These are phyloP conservation scores for Pseudocercospora fuligena DNA, from an alignment of 2,329 filamentous ascomycete species.

Conservation along the genomic window DNA sequence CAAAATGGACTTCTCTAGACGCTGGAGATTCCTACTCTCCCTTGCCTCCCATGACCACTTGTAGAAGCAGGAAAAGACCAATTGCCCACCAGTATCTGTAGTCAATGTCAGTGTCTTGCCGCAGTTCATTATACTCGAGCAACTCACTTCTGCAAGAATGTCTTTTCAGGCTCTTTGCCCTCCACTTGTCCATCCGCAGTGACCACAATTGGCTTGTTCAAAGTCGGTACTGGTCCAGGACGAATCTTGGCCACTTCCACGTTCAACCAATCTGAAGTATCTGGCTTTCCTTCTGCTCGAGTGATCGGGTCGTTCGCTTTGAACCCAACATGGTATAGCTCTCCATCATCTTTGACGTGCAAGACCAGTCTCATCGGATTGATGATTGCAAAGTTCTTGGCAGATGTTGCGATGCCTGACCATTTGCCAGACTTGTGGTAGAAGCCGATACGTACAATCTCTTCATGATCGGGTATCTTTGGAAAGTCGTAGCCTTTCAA, in stretches of 20 bases:
- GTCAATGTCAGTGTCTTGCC: conserved; percentile 25
- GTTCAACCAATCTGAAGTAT: conserved; percentile 44
- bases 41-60: conserved; percentile 49
- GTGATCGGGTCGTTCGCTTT: conserved; percentile 39
- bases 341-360: conserved; percentile 50
- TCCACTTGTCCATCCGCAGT: conserved; percentile 61
- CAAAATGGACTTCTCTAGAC: too few species aligned
- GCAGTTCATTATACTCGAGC: background rate
- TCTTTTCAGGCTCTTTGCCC: conserved; percentile 53
- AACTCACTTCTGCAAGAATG: conserved; percentile 57
- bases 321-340: conserved; percentile 53
- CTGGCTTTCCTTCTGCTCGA: conserved; percentile 21
- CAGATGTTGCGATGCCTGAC: conserved; percentile 53
- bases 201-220: conserved; percentile 61
- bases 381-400: conserved; percentile 47
- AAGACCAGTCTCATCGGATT: conserved; percentile 52
- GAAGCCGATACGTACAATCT: conserved; percentile 51
- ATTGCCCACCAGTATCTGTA: conserved; percentile 58
- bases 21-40: conserved; percentile 14
- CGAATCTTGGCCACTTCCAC: conserved; percentile 48
- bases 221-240: conserved; percentile 47
- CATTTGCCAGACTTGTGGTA: conserved; percentile 45
- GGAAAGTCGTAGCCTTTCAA: conserved; percentile 41
- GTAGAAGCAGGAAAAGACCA: conserved; percentile 52
- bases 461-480: conserved; percentile 29